phyloP scores from a whole-genome alignment of 108 stramenopile genomes.

The Phaeodactylum tricornutum region DNA sequence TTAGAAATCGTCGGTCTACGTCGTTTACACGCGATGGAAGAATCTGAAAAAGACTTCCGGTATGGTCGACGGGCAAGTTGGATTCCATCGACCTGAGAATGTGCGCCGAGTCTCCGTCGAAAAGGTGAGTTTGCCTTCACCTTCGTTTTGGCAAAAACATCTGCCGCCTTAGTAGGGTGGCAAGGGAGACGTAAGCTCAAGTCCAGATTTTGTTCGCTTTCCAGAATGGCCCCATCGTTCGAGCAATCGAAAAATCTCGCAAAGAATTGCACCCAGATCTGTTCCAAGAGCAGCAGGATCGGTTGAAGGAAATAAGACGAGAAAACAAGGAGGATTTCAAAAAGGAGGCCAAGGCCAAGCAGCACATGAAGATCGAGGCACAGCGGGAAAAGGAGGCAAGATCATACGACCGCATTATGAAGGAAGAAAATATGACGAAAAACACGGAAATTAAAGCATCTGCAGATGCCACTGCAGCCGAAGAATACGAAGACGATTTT shows the following conservation, averaged over 20 bases:
- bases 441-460: conserved; percentile 54
- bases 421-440: conserved; percentile 44
- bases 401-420: conserved; percentile 74
- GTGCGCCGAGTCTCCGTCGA: conserved; percentile 57
- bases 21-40: conserved; percentile 83
- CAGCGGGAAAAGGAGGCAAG: conserved; percentile 40
- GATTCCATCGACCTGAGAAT: conserved; percentile 75
- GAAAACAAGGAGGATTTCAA: conserved; percentile 58
- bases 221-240: conserved; percentile 60
- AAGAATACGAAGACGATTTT: conserved; percentile 76
- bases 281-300: conserved; percentile 43
- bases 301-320: conserved; percentile 44
- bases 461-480: conserved; percentile 70
- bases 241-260: conserved; percentile 62
- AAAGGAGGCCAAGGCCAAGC: conserved; percentile 38
- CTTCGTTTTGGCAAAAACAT: no score
- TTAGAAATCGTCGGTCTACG: conserved; percentile 42
- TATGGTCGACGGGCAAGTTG: conserved; percentile 76
- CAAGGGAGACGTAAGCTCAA: no score
- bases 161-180: no score
- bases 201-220: no score
- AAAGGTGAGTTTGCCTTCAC: no score
- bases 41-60: conserved; percentile 64
- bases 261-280: conserved; percentile 54
- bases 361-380: conserved; percentile 27